Evolutionary conservation across 805 yeast species (phyloP).

Genomic region (Candida dendrica): DNA sequence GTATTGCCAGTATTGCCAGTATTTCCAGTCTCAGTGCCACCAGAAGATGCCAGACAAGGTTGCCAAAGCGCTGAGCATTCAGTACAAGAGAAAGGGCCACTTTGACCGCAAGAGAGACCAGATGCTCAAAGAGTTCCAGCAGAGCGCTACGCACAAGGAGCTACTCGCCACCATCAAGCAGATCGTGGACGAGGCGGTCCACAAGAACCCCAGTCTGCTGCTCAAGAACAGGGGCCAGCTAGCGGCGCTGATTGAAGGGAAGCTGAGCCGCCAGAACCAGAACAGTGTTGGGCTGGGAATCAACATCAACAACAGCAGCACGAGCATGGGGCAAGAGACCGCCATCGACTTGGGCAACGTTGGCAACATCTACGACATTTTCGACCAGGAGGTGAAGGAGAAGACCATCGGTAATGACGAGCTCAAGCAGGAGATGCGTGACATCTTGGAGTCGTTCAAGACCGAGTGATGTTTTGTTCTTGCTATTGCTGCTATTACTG

Average conservation of each 20-base stretch:
- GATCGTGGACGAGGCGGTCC: constrained; percentile 9
- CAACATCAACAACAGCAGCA: neutral
- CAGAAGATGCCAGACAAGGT: constrained; percentile 2
- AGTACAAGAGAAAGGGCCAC: constrained; percentile 14
- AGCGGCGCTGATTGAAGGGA: constrained; percentile 17
- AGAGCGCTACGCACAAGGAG: constrained; percentile 9
- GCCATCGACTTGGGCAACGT: constrained; percentile 1
- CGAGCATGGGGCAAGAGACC: neutral
- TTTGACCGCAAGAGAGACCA: constrained; percentile 13
- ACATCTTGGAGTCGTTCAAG: constrained; percentile 5
- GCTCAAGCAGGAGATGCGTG: constrained; percentile 5
- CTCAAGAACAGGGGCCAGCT: constrained; percentile 17
- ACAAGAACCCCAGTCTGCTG: constrained; percentile 15
- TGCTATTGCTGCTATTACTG: too few species aligned
- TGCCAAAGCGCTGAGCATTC: constrained; percentile 8
- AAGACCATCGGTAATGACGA: constrained; percentile 9
- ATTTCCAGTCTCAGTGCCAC: neutral
- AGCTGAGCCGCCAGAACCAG: constrained; percentile 4
- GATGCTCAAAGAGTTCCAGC: constrained; percentile 9
- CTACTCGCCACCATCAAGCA: constrained; percentile 8
- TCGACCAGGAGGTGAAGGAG: constrained; percentile 14
- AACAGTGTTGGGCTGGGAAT: neutral
- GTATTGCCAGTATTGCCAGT: too few species aligned
- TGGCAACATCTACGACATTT: constrained; percentile 8
- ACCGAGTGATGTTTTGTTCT: neutral